Evolutionary conservation across 2,329 filamentous ascomycete species (phyloP).

Genomic region (Myotisia sp.): DNA sequence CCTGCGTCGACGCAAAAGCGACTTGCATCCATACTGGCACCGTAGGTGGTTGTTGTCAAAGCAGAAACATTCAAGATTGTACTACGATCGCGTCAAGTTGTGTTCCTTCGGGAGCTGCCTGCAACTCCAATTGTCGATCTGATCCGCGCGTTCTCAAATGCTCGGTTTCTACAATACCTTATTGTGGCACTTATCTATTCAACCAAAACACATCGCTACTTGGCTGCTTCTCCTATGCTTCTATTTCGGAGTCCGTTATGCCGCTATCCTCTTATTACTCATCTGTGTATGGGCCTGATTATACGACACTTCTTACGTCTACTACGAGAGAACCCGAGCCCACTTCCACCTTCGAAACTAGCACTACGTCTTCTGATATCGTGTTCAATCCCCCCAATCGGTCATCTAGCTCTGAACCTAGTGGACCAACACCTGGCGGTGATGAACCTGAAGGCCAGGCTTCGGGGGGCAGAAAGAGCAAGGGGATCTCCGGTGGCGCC

Average conservation of each 20-base stretch:
- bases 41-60: slow-evolving; percentile 13
- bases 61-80: slow-evolving; percentile 9
- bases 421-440: too few relatives aligned
- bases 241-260: slow-evolving; percentile 8
- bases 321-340: too few relatives aligned
- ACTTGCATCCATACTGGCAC: slow-evolving; percentile 12
- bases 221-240: slow-evolving; percentile 10
- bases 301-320: not conserved
- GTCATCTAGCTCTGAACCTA: too few relatives aligned
- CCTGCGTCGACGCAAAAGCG: slow-evolving; percentile 11
- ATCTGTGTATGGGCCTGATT: slow-evolving; percentile 11
- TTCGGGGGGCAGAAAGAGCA: too few relatives aligned
- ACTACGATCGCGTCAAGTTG: slow-evolving; percentile 12
- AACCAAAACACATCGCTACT: slow-evolving; percentile 7
- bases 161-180: slow-evolving; percentile 9
- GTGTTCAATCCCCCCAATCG: too few relatives aligned
- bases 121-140: slow-evolving; percentile 8
- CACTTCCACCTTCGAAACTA: too few relatives aligned
- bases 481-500: slow-evolving; percentile 9
- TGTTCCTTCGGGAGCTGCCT: slow-evolving; percentile 8
- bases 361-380: too few relatives aligned
- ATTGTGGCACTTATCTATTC: slow-evolving; percentile 13
- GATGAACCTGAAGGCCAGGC: too few relatives aligned
- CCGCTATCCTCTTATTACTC: slow-evolving; percentile 12
- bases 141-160: slow-evolving; percentile 9